phyloP scores from a whole-genome alignment of 805 yeast species.

The Candida peoriensis region DNA sequence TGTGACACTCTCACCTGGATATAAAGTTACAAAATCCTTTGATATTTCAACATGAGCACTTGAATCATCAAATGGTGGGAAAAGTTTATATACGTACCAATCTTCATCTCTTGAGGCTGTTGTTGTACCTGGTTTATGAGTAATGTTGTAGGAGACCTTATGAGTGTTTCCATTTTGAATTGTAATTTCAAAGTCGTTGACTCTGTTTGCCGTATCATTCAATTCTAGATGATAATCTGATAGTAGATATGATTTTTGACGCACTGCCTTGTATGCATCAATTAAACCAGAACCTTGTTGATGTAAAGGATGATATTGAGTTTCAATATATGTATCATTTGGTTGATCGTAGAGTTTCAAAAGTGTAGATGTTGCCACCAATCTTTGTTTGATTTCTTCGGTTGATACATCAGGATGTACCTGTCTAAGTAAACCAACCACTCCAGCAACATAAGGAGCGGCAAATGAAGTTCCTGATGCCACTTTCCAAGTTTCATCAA shows the following conservation, averaged over 20 bases:
- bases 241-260: conserved; percentile 5
- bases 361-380: conserved; percentile 7
- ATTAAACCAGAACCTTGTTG: conserved; percentile 17
- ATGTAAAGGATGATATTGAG: too few species aligned
- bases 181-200: conserved; percentile 9
- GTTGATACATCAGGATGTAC: conserved; percentile 6
- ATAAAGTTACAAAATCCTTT: conserved; percentile 4
- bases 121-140: conserved; percentile 8
- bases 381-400: background rate
- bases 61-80: conserved; percentile 5
- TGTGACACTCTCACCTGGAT: conserved; percentile 10
- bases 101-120: conserved; percentile 4
- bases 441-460: conserved; percentile 15
- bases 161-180: conserved; percentile 7
- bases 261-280: conserved; percentile 9
- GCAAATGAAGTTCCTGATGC: conserved; percentile 15
- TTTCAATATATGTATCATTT: background rate
- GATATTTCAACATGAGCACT: conserved; percentile 7
- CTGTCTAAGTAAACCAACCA: conserved; percentile 10
- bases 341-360: conserved; percentile 1
- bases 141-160: conserved; percentile 7
- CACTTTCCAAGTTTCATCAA: conserved; percentile 5
- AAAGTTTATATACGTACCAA: conserved; percentile 2
- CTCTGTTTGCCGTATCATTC: conserved; percentile 13
- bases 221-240: conserved; percentile 9